Conservation (phyloP, 2,329 filamentous ascomycete species). For the Alternaria longipes region DNA sequence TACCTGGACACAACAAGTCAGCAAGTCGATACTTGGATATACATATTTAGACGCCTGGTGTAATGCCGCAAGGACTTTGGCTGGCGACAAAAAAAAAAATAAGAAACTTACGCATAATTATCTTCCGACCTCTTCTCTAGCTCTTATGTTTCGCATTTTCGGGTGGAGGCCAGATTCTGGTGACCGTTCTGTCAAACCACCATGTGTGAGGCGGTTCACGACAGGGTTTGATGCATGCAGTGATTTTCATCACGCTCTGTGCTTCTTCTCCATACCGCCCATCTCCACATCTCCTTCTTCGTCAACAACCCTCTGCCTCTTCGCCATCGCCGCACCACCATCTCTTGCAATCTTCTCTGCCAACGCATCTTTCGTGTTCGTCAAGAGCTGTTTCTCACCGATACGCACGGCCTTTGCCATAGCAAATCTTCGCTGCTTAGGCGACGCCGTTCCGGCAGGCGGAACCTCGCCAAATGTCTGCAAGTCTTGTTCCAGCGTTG, state of each 20-base stretch:
- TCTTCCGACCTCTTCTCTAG: background rate
- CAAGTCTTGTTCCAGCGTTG: constrained; percentile 63
- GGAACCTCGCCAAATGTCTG: constrained; percentile 55
- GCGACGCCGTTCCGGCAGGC: constrained; percentile 4
- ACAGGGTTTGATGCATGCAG: background rate
- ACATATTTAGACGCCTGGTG: constrained; percentile 20
- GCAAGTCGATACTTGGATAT: constrained; percentile 22
- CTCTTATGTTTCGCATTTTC: background rate
- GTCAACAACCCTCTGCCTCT: constrained; percentile 37
- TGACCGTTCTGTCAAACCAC: background rate
- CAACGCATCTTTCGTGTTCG: constrained; percentile 58
- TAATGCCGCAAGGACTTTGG: constrained; percentile 4
- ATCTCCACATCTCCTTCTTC: constrained; percentile 41
- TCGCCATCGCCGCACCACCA: constrained; percentile 23
- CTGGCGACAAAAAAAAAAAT: constrained; percentile 21
- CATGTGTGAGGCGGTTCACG: background rate
- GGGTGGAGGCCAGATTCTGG: background rate
- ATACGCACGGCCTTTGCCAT: constrained; percentile 75
- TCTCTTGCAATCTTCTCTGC: constrained; percentile 43
- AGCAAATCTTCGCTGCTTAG: constrained; percentile 42
- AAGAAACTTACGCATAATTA: constrained; percentile 30
- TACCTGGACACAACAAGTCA: constrained; percentile 28
- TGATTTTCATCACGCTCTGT: constrained; percentile 28
- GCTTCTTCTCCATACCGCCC: constrained; percentile 39
- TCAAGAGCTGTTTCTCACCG: constrained; percentile 75